Conservation (phyloP, 2,329 filamentous ascomycete species). For the Claviceps spartinae region DNA sequence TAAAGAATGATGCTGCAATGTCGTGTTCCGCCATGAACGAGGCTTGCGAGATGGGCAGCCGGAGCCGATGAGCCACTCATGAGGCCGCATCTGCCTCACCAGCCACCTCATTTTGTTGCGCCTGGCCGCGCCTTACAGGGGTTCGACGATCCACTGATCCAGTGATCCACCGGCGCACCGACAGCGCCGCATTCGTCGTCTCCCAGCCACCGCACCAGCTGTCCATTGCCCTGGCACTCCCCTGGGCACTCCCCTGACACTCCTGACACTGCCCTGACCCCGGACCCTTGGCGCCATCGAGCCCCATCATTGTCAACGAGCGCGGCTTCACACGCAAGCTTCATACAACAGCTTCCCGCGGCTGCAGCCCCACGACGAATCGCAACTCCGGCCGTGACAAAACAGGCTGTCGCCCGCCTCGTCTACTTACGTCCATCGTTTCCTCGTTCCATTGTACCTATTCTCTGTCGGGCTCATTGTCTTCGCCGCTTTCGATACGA, state of each 20-base stretch:
- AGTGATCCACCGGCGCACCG: not conserved
- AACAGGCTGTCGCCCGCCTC: constrained; percentile 5
- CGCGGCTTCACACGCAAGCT: too few species aligned
- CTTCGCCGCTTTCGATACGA: not conserved
- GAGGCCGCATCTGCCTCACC: constrained; percentile 9
- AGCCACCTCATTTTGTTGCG: constrained; percentile 18
- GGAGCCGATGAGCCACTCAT: not conserved
- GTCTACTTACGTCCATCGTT: not conserved
- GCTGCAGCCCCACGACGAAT: constrained; percentile 3
- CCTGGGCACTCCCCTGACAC: not conserved
- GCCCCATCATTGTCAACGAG: too few species aligned
- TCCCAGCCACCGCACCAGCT: not conserved
- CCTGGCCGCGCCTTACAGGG: not conserved
- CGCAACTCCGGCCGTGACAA: constrained; percentile 1
- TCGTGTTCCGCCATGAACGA: not conserved
- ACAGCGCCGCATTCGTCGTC: not conserved
- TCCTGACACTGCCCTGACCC: not conserved
- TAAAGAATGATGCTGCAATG: not conserved
- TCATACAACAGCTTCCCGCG: not conserved
- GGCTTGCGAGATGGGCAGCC: not conserved
- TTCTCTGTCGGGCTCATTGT: constrained; percentile 1
- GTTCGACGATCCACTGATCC: not conserved
- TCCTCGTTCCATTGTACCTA: not conserved
- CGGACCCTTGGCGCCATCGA: not conserved
- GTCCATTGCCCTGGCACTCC: not conserved